Evolutionary conservation across 2,329 filamentous ascomycete genomes (phyloP).

Genomic region (Alternaria sp.): DNA sequence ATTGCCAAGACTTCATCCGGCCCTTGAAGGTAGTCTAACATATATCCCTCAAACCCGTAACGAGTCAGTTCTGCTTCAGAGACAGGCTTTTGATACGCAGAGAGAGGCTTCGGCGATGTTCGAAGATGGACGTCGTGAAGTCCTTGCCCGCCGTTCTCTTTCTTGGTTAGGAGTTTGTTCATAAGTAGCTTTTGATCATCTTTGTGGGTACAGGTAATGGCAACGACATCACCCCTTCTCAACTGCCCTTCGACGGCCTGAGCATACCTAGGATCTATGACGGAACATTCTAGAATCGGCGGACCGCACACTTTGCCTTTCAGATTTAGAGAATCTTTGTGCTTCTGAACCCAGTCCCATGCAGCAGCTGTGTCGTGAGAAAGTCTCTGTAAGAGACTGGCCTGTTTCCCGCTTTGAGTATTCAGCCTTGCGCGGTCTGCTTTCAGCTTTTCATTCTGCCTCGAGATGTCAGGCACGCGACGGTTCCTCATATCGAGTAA

Average conservation of each 20-base stretch:
- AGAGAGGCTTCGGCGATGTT: slow-evolving; percentile 65
- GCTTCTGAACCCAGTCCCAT: slow-evolving; percentile 83
- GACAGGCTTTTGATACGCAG: slow-evolving; percentile 65
- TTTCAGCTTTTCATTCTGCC: slow-evolving; percentile 40
- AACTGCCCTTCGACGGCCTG: slow-evolving; percentile 68
- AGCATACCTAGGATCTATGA: slow-evolving; percentile 76
- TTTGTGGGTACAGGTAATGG: slow-evolving; percentile 78
- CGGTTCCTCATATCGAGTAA: slow-evolving; percentile 21
- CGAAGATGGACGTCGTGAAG: slow-evolving; percentile 78
- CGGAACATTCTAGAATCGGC: slow-evolving; percentile 79
- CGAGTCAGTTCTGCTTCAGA: slow-evolving; percentile 62
- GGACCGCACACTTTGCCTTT: slow-evolving; percentile 82
- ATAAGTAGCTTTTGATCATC: slow-evolving; percentile 80
- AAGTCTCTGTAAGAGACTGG: slow-evolving; percentile 67
- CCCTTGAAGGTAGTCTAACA: slow-evolving; percentile 79
- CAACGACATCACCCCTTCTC: slow-evolving; percentile 61
- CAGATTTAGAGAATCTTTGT: slow-evolving; percentile 68
- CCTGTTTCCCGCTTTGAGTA: slow-evolving; percentile 52
- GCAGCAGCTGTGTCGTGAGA: slow-evolving; percentile 73
- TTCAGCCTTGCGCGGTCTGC: slow-evolving; percentile 31
- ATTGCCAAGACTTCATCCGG: slow-evolving; percentile 86
- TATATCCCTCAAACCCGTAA: slow-evolving; percentile 80
- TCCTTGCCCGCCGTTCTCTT: slow-evolving; percentile 57
- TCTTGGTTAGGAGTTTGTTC: slow-evolving; percentile 65
- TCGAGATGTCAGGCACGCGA: slow-evolving; percentile 18